phyloP scores from a whole-genome alignment of 148 eudicot species.

The Rhododendron griersonianum region DNA sequence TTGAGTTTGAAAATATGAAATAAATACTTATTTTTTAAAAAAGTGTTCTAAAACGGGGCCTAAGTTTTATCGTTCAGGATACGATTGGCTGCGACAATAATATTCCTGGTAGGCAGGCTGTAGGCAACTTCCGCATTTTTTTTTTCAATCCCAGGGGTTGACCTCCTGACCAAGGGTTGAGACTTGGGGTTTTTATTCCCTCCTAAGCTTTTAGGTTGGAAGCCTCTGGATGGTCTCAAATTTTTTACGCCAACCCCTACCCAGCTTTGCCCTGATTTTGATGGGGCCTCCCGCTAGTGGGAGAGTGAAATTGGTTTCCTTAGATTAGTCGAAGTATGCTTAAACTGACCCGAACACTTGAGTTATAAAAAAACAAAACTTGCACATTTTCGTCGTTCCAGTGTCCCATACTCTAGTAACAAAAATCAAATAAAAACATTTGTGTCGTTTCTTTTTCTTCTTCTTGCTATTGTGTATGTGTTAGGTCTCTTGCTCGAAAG shows the following conservation, averaged over 20 bases:
- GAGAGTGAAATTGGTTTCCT: not conserved
- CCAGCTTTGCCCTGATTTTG: too few species aligned
- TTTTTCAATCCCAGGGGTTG: not conserved
- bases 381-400: not conserved
- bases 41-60: too few species aligned
- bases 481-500: not conserved
- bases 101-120: not conserved
- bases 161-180: too few species aligned
- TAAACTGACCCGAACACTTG: not conserved
- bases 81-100: not conserved
- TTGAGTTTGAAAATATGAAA: too few species aligned
- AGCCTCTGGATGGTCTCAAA: too few species aligned
- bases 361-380: not conserved
- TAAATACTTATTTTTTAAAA: too few species aligned
- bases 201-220: too few species aligned
- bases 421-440: not conserved
- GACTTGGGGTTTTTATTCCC: not conserved
- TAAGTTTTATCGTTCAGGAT: not conserved
- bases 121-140: not conserved
- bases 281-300: not conserved
- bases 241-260: too few species aligned
- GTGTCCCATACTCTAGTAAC: not conserved
- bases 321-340: not conserved
- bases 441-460: not conserved
- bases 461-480: not conserved